Base-by-base conservation (phyloP, 495 filamentous ascomycete genomes). In the Apodospora peruviana region DNA sequence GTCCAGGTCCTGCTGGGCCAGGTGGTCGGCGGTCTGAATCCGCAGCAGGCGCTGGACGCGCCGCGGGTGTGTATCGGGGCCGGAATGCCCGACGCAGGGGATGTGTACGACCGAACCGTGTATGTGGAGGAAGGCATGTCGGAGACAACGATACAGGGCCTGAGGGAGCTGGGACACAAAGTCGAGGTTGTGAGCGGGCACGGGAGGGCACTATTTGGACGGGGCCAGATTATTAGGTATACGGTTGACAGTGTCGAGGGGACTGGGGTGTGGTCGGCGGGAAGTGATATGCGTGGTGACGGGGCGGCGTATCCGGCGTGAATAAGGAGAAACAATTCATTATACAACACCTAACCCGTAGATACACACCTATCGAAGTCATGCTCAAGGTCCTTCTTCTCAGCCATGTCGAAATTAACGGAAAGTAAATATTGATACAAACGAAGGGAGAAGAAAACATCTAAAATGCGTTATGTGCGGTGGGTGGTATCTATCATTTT, bases 1-100 rank as follows among this genome's bases (percentile, higher is more conserved):
- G 88, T 97, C 12, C 93, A 98, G 66, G 89, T 96, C 2, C 68
- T 98, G 43, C 76, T 97, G 7, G 95, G 95, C 48, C 88, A 94
- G 81, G 66, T 95, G 3, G 82, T 86, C 0, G 95, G 93, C 62
- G 81, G 82, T n/a, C 75, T 87, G 56, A 84, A 80, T 47, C 89
- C 90, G 23, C 93, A 98, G 73, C 83, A 85, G 25, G 91, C 94
- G 38, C 74, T 98, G 2, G 93, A 98, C 61, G 83, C 93, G 24
- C 91, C 94, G 29, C 74, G 93, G 9, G 74, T 97, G 35, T 95
- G 90, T 53, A 84, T 91, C 53, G 85, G 86, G 2, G 82, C 84
- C 0, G 79, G 79, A 2, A 86, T 80, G 70, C 77, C 81, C 22
- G 75, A 79, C 44, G 53, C 61, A 16, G 67, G 60, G 9, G 61